Conservation (phyloP, 805 yeast species). For the Starmera caribaea region DNA sequence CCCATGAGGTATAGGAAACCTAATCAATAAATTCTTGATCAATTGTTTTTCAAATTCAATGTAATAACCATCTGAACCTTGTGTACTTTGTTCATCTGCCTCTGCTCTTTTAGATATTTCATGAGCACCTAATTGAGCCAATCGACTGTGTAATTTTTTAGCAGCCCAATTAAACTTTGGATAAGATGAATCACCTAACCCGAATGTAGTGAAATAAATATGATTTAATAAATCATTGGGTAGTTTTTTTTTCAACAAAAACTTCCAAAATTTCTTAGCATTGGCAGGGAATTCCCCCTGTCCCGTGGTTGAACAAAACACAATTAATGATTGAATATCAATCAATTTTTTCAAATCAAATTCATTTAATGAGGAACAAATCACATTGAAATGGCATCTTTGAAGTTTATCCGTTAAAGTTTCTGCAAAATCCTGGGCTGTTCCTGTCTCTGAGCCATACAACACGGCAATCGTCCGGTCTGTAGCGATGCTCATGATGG, state of each 20-base stretch:
- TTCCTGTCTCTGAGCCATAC: conserved; percentile 92
- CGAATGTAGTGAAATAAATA: conserved; percentile 63
- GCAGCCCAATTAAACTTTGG: conserved; percentile 85
- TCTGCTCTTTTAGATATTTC: conserved; percentile 73
- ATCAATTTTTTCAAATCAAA: conserved; percentile 46
- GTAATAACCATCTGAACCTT: conserved; percentile 69
- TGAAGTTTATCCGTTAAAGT: conserved; percentile 46
- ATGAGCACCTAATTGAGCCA: conserved; percentile 71
- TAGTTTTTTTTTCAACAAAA: conserved; percentile 57
- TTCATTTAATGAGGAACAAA: conserved; percentile 46
- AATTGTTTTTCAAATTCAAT: conserved; percentile 60
- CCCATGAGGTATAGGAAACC: conserved; percentile 26
- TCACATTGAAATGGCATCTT: conserved; percentile 40
- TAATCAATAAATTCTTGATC: conserved; percentile 23
- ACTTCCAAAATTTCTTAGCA: conserved; percentile 64
- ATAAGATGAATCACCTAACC: conserved; percentile 90
- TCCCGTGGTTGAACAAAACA: conserved; percentile 85
- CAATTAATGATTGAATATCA: conserved; percentile 36
- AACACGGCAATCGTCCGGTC: conserved; percentile 43
- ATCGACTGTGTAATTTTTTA: conserved; percentile 67
- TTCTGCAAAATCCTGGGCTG: conserved; percentile 76
- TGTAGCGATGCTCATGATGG: conserved; percentile 1
- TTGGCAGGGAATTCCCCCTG: conserved; percentile 90
- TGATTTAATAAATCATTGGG: conserved; percentile 53
- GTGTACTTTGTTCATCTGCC: conserved; percentile 77